Conservation (phyloP, 805 yeast genomes). For the Myxozyma neglecta region DNA sequence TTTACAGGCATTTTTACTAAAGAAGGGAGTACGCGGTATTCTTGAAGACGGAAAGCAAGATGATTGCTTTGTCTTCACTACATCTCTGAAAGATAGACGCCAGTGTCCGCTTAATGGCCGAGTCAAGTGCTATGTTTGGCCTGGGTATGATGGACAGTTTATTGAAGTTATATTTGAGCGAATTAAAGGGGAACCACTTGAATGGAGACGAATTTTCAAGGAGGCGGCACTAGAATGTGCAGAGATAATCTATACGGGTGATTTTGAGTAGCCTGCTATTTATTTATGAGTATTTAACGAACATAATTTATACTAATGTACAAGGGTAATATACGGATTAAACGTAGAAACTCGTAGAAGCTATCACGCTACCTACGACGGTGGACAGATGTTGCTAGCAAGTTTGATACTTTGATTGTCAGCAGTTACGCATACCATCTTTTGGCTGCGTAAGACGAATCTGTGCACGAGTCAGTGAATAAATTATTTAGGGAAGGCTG, state of each 20-base stretch:
- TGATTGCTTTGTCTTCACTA: constrained; percentile 12
- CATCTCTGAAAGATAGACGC: constrained; percentile 29
- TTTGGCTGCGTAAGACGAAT: too few relatives aligned
- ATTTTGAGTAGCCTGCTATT: not conserved
- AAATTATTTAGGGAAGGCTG: too few relatives aligned
- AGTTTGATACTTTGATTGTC: too few relatives aligned
- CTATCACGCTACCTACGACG: too few relatives aligned
- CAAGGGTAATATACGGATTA: too few relatives aligned
- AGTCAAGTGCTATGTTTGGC: constrained; percentile 25
- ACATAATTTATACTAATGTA: too few relatives aligned
- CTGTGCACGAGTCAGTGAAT: too few relatives aligned
- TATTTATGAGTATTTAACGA: too few relatives aligned
- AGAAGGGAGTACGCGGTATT: constrained; percentile 40
- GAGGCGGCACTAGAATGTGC: constrained; percentile 53
- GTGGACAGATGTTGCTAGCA: too few relatives aligned
- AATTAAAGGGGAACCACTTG: constrained; percentile 65
- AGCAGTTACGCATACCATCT: too few relatives aligned
- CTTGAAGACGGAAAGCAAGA: constrained; percentile 33
- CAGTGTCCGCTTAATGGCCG: constrained; percentile 33
- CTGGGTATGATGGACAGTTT: constrained; percentile 35
- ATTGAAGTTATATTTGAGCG: constrained; percentile 55
- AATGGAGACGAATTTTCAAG: constrained; percentile 70
- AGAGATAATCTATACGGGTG: constrained; percentile 26
- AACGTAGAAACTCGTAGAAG: too few relatives aligned
- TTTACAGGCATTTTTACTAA: constrained; percentile 46